Conservation (phyloP, 805 yeast genomes). For the Zygotorulaspora sp. region DNA sequence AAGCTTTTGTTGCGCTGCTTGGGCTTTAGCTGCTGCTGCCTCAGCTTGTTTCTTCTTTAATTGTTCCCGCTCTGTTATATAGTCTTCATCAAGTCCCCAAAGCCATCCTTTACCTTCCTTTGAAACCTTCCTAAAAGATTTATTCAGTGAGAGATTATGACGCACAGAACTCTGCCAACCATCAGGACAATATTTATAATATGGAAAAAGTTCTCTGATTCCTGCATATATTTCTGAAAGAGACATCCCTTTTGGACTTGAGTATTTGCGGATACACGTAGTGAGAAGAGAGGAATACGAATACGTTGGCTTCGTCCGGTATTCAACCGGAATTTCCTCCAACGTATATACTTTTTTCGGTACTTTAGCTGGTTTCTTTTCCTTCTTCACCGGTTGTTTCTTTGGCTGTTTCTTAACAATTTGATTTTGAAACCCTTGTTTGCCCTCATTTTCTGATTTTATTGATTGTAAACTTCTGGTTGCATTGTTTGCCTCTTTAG, state of each 20-base stretch:
- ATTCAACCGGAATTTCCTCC: conserved; percentile 87
- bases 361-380: conserved; percentile 47
- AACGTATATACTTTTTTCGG: conserved; percentile 62
- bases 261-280: conserved; percentile 64
- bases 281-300: conserved; percentile 80
- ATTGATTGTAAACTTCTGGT: conserved; percentile 7
- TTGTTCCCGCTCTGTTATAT: conserved; percentile 75
- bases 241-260: conserved; percentile 70
- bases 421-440: conserved; percentile 8
- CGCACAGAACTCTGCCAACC: conserved; percentile 97
- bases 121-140: conserved; percentile 74
- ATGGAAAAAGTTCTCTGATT: conserved; percentile 84
- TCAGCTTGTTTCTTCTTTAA: conserved; percentile 64
- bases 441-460: conserved; percentile 13
- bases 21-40: conserved; percentile 55
- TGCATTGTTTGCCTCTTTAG: conserved; percentile 17
- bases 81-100: conserved; percentile 88
- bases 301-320: conserved; percentile 74
- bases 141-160: conserved; percentile 82
- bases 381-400: conserved; percentile 41
- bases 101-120: conserved; percentile 93
- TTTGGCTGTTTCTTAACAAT: conserved; percentile 32
- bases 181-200: conserved; percentile 87
- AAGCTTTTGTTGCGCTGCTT: conserved; percentile 49
- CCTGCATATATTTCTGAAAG: conserved; percentile 81